A percentile compares a stretch with the other conserved stretches of the same genome.
Evolutionary conservation across 345 rosid species (phyloP).

Genomic region (Clausena lansium): DNA sequence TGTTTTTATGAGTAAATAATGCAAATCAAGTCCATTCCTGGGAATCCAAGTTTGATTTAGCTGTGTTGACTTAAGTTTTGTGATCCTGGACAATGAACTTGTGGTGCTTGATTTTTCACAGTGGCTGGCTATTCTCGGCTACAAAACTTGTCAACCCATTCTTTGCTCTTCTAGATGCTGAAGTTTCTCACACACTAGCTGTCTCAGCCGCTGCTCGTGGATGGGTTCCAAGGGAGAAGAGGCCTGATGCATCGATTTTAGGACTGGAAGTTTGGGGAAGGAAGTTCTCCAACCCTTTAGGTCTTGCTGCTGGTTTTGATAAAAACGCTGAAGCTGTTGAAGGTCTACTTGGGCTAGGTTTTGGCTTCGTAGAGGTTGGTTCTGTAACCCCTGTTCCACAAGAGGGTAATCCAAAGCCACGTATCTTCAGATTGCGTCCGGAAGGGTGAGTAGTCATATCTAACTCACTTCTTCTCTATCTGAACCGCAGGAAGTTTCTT

Average conservation of each 20-base stretch:
- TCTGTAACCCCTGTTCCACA: constrained; percentile 97
- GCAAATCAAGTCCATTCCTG: not conserved
- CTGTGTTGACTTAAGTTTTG: not conserved
- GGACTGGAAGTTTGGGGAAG: constrained; percentile 97
- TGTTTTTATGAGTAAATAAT: not conserved
- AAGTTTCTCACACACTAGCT: constrained; percentile 84
- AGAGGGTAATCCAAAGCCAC: constrained; percentile 93
- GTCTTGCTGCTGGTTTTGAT: constrained; percentile 99
- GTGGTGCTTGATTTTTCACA: constrained; percentile 31
- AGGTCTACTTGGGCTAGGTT: constrained; percentile 83
- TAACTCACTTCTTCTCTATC: not conserved
- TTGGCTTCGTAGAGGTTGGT: constrained; percentile 97
- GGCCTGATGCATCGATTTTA: constrained; percentile 71
- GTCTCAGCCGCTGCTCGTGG: constrained; percentile 93
- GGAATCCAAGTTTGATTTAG: not conserved
- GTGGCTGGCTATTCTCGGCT: constrained; percentile 94
- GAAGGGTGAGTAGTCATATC: constrained; percentile 58
- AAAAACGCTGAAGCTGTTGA: constrained; percentile 98
- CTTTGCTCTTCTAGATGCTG: constrained; percentile 93
- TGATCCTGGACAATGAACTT: constrained; percentile 1
- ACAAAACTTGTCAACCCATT: constrained; percentile 93
- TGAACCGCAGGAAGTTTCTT: not conserved
- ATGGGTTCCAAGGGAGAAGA: constrained; percentile 97
- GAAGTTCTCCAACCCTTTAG: constrained; percentile 90
- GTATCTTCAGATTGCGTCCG: constrained; percentile 78